Percentiles rank a stretch among this genome's conserved stretches.
These are phyloP conservation scores for Poronia punctata DNA, from an alignment of 495 filamentous ascomycete genomes.

Conservation along the genomic window DNA sequence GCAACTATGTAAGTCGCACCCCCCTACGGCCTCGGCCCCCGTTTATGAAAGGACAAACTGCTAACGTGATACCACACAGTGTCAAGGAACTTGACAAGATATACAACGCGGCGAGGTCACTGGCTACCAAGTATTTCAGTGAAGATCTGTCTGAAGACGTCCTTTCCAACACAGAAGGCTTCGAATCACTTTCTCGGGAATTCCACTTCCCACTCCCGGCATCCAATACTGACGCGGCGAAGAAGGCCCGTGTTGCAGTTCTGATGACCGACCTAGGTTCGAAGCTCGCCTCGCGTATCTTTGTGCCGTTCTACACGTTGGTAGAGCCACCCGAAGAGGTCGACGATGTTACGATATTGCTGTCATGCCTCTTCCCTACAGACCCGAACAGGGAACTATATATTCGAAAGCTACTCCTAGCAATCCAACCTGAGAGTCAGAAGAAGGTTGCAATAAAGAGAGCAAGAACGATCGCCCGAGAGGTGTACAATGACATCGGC, in stretches of 20 bases:
- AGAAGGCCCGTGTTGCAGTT: conserved; percentile 1
- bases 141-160: not conserved
- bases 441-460: not conserved
- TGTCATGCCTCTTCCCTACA: not conserved
- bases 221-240: not conserved
- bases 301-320: not conserved
- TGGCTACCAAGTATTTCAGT: not conserved
- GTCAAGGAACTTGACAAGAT: conserved; percentile 3
- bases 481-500: not conserved
- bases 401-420: conserved; percentile 4
- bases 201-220: not conserved
- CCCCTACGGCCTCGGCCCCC: not conserved
- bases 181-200: no score
- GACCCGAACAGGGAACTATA: conserved; percentile 3
- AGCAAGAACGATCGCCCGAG: not conserved
- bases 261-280: conserved; percentile 3
- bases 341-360: not conserved
- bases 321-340: not conserved
- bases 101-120: not conserved
- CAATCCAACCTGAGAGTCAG: not conserved
- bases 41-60: not conserved
- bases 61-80: not conserved
- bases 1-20: not conserved
- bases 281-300: not conserved
- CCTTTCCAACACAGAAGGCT: not conserved